Conservation (phyloP, 371 early-diverging fungal species). For the Lichtheimia ornata region DNA sequence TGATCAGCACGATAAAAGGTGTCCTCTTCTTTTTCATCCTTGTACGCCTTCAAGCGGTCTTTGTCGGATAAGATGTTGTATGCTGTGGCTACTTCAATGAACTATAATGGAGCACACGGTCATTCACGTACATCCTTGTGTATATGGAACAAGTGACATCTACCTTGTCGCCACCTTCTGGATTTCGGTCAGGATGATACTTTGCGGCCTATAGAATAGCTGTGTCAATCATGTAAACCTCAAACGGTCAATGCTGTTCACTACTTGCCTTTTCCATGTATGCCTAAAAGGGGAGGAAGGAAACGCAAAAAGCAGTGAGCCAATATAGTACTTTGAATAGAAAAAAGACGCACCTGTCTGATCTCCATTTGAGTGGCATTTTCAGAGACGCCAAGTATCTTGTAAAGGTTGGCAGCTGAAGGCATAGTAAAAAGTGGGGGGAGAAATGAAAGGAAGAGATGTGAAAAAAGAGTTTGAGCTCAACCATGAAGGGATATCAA, state of each 20-base stretch:
- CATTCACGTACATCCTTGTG: constrained; percentile 22
- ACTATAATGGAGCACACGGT: constrained; percentile 46
- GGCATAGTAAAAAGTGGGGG: no score
- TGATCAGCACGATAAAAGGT: constrained; percentile 64
- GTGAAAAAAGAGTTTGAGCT: no score
- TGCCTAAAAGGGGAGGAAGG: not conserved
- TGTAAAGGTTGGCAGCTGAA: not conserved
- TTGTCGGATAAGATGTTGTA: constrained; percentile 93
- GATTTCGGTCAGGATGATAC: constrained; percentile 94
- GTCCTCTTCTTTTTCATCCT: constrained; percentile 87
- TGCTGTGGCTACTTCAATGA: constrained; percentile 92
- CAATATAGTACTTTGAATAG: not conserved
- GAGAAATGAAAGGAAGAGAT: no score
- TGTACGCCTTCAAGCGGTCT: constrained; percentile 74
- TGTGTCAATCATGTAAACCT: not conserved
- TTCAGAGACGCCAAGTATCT: not conserved
- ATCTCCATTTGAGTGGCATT: constrained; percentile 1
- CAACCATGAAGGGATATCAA: no score
- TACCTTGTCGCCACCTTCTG: constrained; percentile 47
- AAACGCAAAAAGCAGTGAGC: not conserved
- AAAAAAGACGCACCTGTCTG: not conserved
- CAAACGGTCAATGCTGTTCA: no score
- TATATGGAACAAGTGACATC: not conserved
- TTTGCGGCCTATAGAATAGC: constrained; percentile 69
- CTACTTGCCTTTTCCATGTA: not conserved